phyloP scores from a whole-genome alignment of 1,139 yeast species.

The Yamadazyma songkhlaensis region DNA sequence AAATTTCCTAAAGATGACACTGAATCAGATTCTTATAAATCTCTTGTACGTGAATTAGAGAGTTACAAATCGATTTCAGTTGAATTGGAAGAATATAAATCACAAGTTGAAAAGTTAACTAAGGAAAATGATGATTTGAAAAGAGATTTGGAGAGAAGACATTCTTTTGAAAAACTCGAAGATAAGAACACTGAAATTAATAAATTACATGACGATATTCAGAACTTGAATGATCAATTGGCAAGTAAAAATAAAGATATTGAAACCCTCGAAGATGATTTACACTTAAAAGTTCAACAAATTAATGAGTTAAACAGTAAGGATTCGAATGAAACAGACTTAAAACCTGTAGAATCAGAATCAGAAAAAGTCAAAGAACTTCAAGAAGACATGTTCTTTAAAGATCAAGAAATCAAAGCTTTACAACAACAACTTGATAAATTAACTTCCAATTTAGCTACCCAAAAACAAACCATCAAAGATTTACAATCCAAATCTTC shows the following conservation, averaged over 20 bases:
- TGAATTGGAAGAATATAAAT: conserved; percentile 7
- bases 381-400: conserved; percentile 13
- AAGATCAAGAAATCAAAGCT: conserved; percentile 16
- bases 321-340: not conserved
- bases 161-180: conserved; percentile 14
- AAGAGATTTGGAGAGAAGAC: conserved; percentile 13
- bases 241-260: conserved; percentile 11
- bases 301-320: conserved; percentile 6
- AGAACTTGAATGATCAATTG: conserved; percentile 24
- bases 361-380: conserved; percentile 8
- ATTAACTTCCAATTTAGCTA: conserved; percentile 8
- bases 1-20: conserved; percentile 10
- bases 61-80: too few relatives aligned
- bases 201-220: conserved; percentile 18
- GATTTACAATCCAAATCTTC: conserved; percentile 4
- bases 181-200: conserved; percentile 14
- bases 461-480: conserved; percentile 13
- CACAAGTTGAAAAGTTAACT: conserved; percentile 5
- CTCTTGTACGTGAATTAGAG: too few relatives aligned
- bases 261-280: conserved; percentile 7
- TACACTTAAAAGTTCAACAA: conserved; percentile 3
- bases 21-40: too few relatives aligned
- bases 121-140: conserved; percentile 13
- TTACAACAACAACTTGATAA: conserved; percentile 16
- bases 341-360: not conserved